Evolutionary conservation across 768 basidiomycete genomes (phyloP), one percentile per base, ranked within the genome.

Genomic region (Lyophyllum semitale): DNA sequence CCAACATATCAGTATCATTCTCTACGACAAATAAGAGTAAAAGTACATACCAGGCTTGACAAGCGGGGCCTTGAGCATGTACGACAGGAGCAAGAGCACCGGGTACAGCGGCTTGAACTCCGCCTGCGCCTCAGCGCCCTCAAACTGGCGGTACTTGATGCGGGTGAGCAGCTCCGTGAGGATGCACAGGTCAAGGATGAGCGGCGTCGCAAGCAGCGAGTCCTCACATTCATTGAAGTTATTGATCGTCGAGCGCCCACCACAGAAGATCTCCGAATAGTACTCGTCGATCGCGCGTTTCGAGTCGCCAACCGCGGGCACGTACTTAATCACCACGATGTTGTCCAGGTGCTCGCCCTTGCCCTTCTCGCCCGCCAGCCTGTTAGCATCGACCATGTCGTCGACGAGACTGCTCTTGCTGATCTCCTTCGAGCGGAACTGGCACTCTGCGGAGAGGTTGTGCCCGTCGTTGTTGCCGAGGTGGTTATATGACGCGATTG

Each of bases 241-340:
- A 71, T 92, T 94, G 80, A 97, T 95, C 11, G 91, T 93, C 60
- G 89, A 91, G 59, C 93, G 80, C 26, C 95, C 95, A 62, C 95
- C 95, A 68, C 95, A 96, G 78, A 95, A 88, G 66, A 98, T 95
- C 81, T 98, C 95, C 11, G 93, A 95, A 73, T 95, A 94, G 76
- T 98, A 98, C 79, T 98, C 95, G 74, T 98, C 97, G 79, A 98
- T 94, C n/a, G 95, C 97, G 53, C 93, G 84, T 85, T 98, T 98
- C 54, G 91, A 93, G 77, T 98, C 97, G 35, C 96, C 95, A 27
- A 96, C 95, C 23, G 95, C 92, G 20, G 93, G 94, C 2, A 98
- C 89, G 63, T 96, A 96, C 80, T 96, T 96, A 84, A 96, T 96
- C 53, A 96, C 94, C 51, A 98, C 88, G 64, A 95, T 83, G 68